Evolutionary conservation across 228 moss, liverwort and hornwort genomes (phyloP), one percentile per base, ranked within the genome.

Genomic region (Sphagnum fallax): DNA sequence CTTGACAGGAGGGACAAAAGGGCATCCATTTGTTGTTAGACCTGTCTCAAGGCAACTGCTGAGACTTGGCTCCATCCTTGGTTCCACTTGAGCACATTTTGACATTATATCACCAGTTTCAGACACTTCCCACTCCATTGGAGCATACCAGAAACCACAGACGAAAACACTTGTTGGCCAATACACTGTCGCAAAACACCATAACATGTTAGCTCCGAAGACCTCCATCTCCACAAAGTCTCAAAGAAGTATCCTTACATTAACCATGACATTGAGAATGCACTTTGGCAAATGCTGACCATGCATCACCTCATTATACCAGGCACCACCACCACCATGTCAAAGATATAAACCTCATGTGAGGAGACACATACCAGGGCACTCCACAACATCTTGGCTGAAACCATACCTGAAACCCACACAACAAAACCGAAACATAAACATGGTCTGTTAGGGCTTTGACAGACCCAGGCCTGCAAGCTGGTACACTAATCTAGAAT

Each of bases 101-200:
- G 32, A 32, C 32, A 32, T 32, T 32, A 32, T 2, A 32, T 32
- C 32, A 32, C 32, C 32, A 32, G 32, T 32, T 32, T 32, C 32
- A 32, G 32, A 32, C 32, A 63, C 79, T 67, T 92, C 95, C 93
- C 93, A 97, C 61, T 91, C 87, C n/a, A 75, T 16, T 11, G 91
- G 88, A 61, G 97, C 80, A 76, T 83, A 93, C 97, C 93, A 97
- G 74, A 93, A 97, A 61, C 97, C 93, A 78, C 97, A 93, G 48
- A 93, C 88, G 14, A 75, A 81, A 63, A 97, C 70, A 69, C 88
- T 93, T 60, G 66, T 81, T 49, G 97, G 93, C 93, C 93, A 97
- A 55, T 97, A 97, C 0, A 73, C 77, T 65, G 73, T 68, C 32
- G 32, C 32, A 32, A 32, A 2, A 32, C 32, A 32, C 32, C 32